These are phyloP conservation scores for Paxillus involutus DNA, from an alignment of 768 basidiomycete species.

Conservation along the genomic window DNA sequence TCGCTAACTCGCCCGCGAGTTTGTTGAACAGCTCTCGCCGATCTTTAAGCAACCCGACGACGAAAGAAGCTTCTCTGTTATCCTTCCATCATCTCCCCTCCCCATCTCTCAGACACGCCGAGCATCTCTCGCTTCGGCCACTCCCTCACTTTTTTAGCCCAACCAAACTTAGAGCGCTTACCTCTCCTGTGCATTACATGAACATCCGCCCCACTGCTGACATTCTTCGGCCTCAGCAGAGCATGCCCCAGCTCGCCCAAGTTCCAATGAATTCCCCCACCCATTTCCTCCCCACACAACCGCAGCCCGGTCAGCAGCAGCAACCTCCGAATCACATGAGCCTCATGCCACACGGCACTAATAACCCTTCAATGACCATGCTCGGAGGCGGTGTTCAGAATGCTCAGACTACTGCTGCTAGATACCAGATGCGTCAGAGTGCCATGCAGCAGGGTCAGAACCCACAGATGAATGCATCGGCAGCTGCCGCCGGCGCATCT, in stretches of 20 bases:
- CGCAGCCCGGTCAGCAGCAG: slow-evolving; percentile 34
- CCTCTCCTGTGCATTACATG: slow-evolving; percentile 31
- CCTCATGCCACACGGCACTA: slow-evolving; percentile 35
- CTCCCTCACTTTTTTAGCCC: slow-evolving; percentile 6
- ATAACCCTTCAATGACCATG: slow-evolving; percentile 40
- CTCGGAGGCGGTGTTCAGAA: slow-evolving; percentile 31
- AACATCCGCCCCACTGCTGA: slow-evolving; percentile 46
- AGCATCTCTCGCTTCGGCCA: slow-evolving; percentile 12
- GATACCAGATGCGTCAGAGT: slow-evolving; percentile 36
- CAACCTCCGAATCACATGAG: slow-evolving; percentile 35
- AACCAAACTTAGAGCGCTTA: not conserved
- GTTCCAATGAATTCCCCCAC: slow-evolving; percentile 33
- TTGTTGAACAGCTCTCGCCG: slow-evolving; percentile 2
- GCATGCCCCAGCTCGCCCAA: slow-evolving; percentile 40
- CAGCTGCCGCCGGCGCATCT: slow-evolving; percentile 26
- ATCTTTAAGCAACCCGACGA: slow-evolving; percentile 1
- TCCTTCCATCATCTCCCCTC: not conserved
- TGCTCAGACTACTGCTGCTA: slow-evolving; percentile 18
- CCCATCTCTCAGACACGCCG: not conserved
- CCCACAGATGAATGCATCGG: slow-evolving; percentile 33
- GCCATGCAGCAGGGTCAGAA: slow-evolving; percentile 39
- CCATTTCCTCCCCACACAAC: slow-evolving; percentile 40
- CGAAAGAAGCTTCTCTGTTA: not conserved
- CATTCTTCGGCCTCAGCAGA: slow-evolving; percentile 44
- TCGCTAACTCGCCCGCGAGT: slow-evolving; percentile 1